A percentile compares a stretch with the other conserved stretches of the same genome.
These are phyloP conservation scores for Myxozyma geophila DNA, from an alignment of 805 yeast species.

Conservation along the genomic window DNA sequence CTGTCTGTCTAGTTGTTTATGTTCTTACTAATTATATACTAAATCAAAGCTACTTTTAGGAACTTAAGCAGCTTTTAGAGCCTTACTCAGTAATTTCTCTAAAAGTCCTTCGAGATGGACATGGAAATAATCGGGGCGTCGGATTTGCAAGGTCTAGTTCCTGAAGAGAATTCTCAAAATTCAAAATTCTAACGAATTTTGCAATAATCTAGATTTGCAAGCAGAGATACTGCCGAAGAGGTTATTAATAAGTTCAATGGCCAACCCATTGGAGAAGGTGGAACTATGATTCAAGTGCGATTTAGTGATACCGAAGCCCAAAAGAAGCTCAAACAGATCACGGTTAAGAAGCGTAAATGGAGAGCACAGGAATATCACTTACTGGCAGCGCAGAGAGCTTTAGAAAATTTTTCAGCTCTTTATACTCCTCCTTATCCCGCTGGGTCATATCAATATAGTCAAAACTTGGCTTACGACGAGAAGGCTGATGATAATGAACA, in stretches of 20 bases:
- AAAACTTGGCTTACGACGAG: neutral
- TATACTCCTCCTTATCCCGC: neutral
- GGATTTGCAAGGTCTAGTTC: slow-evolving; percentile 37
- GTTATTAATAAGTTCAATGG: slow-evolving; percentile 34
- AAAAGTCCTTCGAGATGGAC: slow-evolving; percentile 36
- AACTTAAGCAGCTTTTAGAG: slow-evolving; percentile 32
- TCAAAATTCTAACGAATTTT: neutral
- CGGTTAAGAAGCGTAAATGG: slow-evolving; percentile 38
- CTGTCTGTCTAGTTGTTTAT: slow-evolving; percentile 11
- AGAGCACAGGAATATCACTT: slow-evolving; percentile 38
- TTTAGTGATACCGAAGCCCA: slow-evolving; percentile 40
- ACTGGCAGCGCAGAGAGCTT: slow-evolving; percentile 32
- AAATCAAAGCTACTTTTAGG: slow-evolving; percentile 9
- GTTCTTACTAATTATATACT: neutral
- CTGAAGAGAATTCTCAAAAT: neutral
- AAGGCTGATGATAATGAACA: neutral
- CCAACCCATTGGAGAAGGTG: slow-evolving; percentile 33
- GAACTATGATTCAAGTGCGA: slow-evolving; percentile 37
- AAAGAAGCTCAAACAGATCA: slow-evolving; percentile 35
- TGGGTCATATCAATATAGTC: neutral
- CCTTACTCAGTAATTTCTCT: slow-evolving; percentile 32
- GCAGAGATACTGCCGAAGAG: slow-evolving; percentile 32
- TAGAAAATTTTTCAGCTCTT: slow-evolving; percentile 22
- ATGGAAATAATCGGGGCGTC: slow-evolving; percentile 38
- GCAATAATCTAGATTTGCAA: slow-evolving; percentile 23